These are phyloP conservation scores for Pichia sp. DNA, from an alignment of 1,139 yeast species.

Conservation along the genomic window DNA sequence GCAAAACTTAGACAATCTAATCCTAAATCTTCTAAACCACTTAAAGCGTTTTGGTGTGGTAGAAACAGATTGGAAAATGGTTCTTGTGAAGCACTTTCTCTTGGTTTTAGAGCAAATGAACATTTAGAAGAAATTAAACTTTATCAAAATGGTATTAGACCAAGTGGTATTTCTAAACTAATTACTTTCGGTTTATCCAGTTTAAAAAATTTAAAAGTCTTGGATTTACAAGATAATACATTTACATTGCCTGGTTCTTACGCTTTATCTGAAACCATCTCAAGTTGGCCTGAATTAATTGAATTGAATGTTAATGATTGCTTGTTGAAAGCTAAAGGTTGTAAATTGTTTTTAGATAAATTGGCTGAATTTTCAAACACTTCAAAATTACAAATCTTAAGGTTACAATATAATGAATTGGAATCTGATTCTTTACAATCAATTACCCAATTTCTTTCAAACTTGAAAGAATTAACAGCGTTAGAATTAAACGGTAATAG, in stretches of 20 bases:
- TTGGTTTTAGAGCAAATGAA: slow-evolving; percentile 70
- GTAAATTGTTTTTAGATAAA: slow-evolving; percentile 46
- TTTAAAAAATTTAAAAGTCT: slow-evolving; percentile 54
- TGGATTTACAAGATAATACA: slow-evolving; percentile 94
- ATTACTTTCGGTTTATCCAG: slow-evolving; percentile 63
- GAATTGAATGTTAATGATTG: slow-evolving; percentile 90
- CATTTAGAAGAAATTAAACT: slow-evolving; percentile 63
- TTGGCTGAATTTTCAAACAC: slow-evolving; percentile 34
- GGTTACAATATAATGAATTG: slow-evolving; percentile 86
- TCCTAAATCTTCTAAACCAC: slow-evolving; percentile 31
- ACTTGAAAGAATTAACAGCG: slow-evolving; percentile 53
- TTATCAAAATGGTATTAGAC: slow-evolving; percentile 95
- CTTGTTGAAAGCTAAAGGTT: slow-evolving; percentile 73
- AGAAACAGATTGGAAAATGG: slow-evolving; percentile 96
- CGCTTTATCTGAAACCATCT: slow-evolving; percentile 57
- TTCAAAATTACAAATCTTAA: slow-evolving; percentile 49
- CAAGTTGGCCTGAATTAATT: slow-evolving; percentile 49
- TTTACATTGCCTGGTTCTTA: slow-evolving; percentile 78
- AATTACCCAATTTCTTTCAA: slow-evolving; percentile 48
- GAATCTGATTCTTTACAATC: slow-evolving; percentile 56
- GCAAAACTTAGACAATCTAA: slow-evolving; percentile 33
- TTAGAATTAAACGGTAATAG: slow-evolving; percentile 91
- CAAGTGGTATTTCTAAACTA: slow-evolving; percentile 77
- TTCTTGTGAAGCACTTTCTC: slow-evolving; percentile 70
- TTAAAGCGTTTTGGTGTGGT: slow-evolving; percentile 88